Base-by-base conservation (phyloP, 805 yeast genomes). In the Ogataea minuta region DNA sequence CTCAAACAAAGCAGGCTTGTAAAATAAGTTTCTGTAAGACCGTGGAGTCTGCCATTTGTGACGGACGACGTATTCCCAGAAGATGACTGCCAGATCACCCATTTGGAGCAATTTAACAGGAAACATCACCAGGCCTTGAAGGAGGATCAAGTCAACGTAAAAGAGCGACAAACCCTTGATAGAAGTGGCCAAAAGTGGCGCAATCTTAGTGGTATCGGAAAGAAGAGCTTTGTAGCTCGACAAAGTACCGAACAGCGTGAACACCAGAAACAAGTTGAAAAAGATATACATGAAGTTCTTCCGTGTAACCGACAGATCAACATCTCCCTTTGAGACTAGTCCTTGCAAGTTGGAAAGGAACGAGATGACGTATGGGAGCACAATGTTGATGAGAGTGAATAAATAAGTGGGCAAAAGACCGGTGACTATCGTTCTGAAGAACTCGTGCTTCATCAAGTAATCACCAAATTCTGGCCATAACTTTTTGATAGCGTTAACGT, bases 51-150 rank as follows among this genome's bases (percentile, higher is more conserved):
- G 67, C 46, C 66, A 58, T 23, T 66, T 36, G 31, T 37, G 48
- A 16, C 63, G 43, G 59, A 61, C 25, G 44, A 67, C 40, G 58
- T 70, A 53, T 60, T 60, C 50, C 73, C 66, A 61, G 31, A 73
- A 71, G 11, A 76, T 52, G 16, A 71, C 50, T 4, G 69, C 63
- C 24, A 77, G 63, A 54, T 77, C 82, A 13, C 81, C 79, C 28
- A 73, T 60, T 53, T 78, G 83, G 10, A 77, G 60, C 28, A 77
- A 61, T 38, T 74, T 69, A 29, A 76, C 73, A 4, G 82, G 82
- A 49, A 77, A 74, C 79, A 78, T 75, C 1, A 79, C 78, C 36
- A 78, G 52, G 0, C 89, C 93, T 58, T 84, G 93, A 41, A 84
- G 70, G 15, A 84, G 66, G 43, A 84, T 83, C 60, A 77, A 67